Percentiles rank a stretch among this genome's conserved stretches.
These are phyloP conservation scores for Penicillium cosmopolitanum DNA, from an alignment of 495 filamentous ascomycete genomes.

Conservation along the genomic window DNA sequence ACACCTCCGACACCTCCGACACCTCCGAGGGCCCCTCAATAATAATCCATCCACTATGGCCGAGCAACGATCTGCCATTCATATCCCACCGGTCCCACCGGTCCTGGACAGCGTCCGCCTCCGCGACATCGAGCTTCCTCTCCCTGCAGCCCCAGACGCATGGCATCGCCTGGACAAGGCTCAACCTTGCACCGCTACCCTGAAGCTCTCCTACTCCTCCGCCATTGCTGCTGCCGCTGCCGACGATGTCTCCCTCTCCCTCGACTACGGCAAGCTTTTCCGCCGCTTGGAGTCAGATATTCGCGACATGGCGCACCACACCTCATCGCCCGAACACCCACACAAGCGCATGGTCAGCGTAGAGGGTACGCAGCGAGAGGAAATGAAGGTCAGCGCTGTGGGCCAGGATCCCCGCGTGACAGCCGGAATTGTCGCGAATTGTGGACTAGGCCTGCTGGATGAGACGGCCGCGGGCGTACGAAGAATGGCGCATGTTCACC, in stretches of 20 bases:
- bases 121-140: slow-evolving; percentile 46
- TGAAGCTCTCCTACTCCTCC: slow-evolving; percentile 50
- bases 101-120: slow-evolving; percentile 48
- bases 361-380: slow-evolving; percentile 36
- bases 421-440: slow-evolving; percentile 43
- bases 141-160: slow-evolving; percentile 48
- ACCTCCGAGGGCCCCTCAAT: background rate
- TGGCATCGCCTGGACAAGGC: slow-evolving; percentile 50
- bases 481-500: slow-evolving; percentile 43
- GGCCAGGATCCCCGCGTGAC: slow-evolving; percentile 45
- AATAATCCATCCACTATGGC: slow-evolving; percentile 27
- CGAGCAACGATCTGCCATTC: slow-evolving; percentile 33
- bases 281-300: slow-evolving; percentile 47
- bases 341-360: slow-evolving; percentile 35
- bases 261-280: slow-evolving; percentile 54
- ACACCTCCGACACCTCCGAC: background rate
- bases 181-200: slow-evolving; percentile 48
- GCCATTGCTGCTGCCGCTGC: slow-evolving; percentile 44
- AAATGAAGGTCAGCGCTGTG: slow-evolving; percentile 32
- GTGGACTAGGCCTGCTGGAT: slow-evolving; percentile 43
- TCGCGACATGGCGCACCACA: slow-evolving; percentile 32
- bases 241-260: slow-evolving; percentile 49
- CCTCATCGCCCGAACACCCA: slow-evolving; percentile 22
- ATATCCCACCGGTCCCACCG: slow-evolving; percentile 39
- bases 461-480: slow-evolving; percentile 48